These are phyloP conservation scores for Camellia granthamiana DNA, from an alignment of 148 eudicot species.

Conservation along the genomic window DNA sequence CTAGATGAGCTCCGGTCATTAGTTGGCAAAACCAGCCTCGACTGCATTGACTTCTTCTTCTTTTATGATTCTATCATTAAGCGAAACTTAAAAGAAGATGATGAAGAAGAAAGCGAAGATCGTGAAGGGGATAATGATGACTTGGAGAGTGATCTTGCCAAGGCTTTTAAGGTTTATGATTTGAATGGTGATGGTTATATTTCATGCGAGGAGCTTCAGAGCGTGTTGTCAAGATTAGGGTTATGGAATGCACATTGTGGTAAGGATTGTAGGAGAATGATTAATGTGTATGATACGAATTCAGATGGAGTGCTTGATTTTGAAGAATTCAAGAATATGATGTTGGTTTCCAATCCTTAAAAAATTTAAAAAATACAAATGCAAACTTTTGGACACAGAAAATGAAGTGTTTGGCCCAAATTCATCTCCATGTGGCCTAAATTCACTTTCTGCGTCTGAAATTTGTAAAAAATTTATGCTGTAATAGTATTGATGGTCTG, in stretches of 20 bases:
- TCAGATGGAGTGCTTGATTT: slow-evolving; percentile 69
- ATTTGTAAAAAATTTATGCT: too few species aligned
- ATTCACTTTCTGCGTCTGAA: too few species aligned
- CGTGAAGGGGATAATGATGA: slow-evolving; percentile 16
- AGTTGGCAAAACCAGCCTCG: slow-evolving; percentile 38
- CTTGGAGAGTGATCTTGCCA: slow-evolving; percentile 31
- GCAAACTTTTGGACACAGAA: too few species aligned
- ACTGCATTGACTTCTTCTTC: slow-evolving; percentile 31
- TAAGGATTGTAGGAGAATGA: slow-evolving; percentile 45
- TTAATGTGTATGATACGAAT: slow-evolving; percentile 47
- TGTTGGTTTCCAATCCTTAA: slow-evolving; percentile 24
- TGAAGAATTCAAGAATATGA: slow-evolving; percentile 70
- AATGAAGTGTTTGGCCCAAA: too few species aligned
- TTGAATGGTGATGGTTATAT: slow-evolving; percentile 63
- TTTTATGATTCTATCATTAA: slow-evolving; percentile 33
- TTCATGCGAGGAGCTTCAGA: slow-evolving; percentile 52
- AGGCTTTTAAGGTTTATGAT: slow-evolving; percentile 72
- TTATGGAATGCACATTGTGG: slow-evolving; percentile 37
- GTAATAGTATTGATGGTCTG: too few species aligned
- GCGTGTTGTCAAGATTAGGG: slow-evolving; percentile 48
- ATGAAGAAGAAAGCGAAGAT: background rate
- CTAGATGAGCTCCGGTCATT: slow-evolving; percentile 34
- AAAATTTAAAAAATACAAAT: too few species aligned
- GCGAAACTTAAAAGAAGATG: background rate
- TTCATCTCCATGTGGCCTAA: too few species aligned